These are phyloP conservation scores for Mycena leptocephala DNA, from an alignment of 768 basidiomycete species.

Conservation along the genomic window DNA sequence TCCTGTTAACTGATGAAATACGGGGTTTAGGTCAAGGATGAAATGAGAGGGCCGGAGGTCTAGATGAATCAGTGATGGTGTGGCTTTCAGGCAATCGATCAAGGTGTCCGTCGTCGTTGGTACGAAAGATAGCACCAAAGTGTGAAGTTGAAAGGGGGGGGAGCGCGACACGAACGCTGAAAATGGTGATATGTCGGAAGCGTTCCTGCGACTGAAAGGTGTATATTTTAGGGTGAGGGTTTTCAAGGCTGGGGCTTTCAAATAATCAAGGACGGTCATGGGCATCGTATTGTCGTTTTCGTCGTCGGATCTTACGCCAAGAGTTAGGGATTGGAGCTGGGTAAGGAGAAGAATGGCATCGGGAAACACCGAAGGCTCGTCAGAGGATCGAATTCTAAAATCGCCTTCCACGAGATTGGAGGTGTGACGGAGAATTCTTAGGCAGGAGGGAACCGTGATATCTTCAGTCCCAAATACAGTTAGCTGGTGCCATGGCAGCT, in stretches of 20 bases:
- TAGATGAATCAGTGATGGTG: background rate
- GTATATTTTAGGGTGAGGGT: background rate
- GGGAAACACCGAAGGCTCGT: background rate
- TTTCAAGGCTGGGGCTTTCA: background rate
- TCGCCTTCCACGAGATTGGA: background rate
- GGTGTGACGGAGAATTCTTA: background rate
- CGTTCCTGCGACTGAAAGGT: background rate
- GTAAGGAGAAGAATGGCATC: background rate
- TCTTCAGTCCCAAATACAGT: background rate
- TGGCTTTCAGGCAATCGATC: background rate
- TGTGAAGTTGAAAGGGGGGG: background rate
- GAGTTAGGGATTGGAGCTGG: background rate
- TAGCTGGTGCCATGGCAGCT: background rate
- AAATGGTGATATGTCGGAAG: background rate
- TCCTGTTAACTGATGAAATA: background rate
- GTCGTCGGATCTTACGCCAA: background rate
- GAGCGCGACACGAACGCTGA: slow-evolving; percentile 1
- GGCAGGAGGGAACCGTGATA: background rate
- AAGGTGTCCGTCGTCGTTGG: background rate
- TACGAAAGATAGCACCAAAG: background rate
- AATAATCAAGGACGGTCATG: background rate
- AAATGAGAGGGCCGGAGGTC: background rate
- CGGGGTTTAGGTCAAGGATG: background rate
- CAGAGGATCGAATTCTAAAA: background rate
- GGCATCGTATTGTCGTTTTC: background rate